These are phyloP conservation scores for Aureobasidium zeae DNA, from an alignment of 2,329 filamentous ascomycete genomes.

Conservation along the genomic window DNA sequence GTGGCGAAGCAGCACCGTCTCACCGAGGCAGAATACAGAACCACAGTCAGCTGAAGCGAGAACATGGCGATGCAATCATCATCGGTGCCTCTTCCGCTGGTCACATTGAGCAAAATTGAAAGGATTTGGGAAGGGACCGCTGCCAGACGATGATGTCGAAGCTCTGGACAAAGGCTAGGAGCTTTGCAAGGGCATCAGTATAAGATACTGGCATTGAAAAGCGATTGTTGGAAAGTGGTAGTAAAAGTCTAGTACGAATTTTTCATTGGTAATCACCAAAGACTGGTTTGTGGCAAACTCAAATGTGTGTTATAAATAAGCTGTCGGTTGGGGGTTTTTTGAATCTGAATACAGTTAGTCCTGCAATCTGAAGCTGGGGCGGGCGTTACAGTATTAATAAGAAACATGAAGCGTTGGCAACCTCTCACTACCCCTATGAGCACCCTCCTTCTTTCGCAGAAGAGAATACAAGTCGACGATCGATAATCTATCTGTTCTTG, in stretches of 20 bases:
- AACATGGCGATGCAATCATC: constrained; percentile 32
- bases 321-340: no score
- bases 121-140: constrained; percentile 31
- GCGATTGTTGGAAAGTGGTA: no score
- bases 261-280: no score
- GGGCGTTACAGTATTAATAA: no score
- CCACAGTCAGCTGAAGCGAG: constrained; percentile 31
- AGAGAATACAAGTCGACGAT: constrained; percentile 13
- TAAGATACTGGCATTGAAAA: constrained; percentile 30
- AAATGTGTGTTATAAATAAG: no score
- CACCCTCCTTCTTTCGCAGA: neutral
- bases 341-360: no score
- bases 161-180: constrained; percentile 33
- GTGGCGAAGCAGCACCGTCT: constrained; percentile 33
- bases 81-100: constrained; percentile 31
- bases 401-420: no score
- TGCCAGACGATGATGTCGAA: constrained; percentile 34
- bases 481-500: neutral
- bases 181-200: constrained; percentile 24
- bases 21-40: constrained; percentile 36
- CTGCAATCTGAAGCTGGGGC: no score
- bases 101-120: constrained; percentile 34
- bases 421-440: neutral
- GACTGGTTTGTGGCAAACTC: no score
- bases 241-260: no score